Base-by-base conservation (phyloP, 805 yeast species). In the Pichia insulana region DNA sequence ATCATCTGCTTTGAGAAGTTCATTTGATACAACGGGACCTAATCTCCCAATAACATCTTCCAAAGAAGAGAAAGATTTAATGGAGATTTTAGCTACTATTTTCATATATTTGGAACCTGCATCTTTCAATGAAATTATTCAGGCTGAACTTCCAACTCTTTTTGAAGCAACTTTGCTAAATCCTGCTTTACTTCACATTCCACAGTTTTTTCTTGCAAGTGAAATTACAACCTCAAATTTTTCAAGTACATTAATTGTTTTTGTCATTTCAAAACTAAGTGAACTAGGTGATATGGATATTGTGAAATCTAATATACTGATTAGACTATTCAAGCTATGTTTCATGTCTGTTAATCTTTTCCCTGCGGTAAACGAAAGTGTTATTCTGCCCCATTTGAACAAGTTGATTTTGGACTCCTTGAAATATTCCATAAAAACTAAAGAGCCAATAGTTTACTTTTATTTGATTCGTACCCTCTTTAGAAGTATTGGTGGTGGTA, bases 301-400 rank as follows among this genome's bases (percentile, higher is more conserved):
- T 30, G 73, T 82, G 27, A 80, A 79, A 51, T 78, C 95, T 0
- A 85, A 84, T 53, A 81, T 92, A 42, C 64, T 92, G 50, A 83
- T 88, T 18, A 69, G 97, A 44, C 66, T 94, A 34, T 92, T 88
- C 75, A 90, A 89, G 61, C 67, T 92, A 32, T 87, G 96, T 52
- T 90, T 92, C 62, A 87, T 90, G 95, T 88, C 96, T 3, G 97
- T 92, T 3, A 90, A 87, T 53, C 67, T 90, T 39, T 90, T 88
- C 58, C 97, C 97, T 0, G 66, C 78, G 4, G 76, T 83, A 3
- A 94, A 92, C 57, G 98, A 94, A 62, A 69, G 76, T 44, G 96
- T 92, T 6, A 71, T 92, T 8, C 66, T 89, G 35, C 97, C 97
- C 1, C 95, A 92, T 56, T 70, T 92, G 55, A 83, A 85, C 56